A percentile compares a stretch with the other conserved stretches of the same genome.
phyloP scores from a whole-genome alignment of 495 filamentous ascomycete species.

The Neurospora sp. region DNA sequence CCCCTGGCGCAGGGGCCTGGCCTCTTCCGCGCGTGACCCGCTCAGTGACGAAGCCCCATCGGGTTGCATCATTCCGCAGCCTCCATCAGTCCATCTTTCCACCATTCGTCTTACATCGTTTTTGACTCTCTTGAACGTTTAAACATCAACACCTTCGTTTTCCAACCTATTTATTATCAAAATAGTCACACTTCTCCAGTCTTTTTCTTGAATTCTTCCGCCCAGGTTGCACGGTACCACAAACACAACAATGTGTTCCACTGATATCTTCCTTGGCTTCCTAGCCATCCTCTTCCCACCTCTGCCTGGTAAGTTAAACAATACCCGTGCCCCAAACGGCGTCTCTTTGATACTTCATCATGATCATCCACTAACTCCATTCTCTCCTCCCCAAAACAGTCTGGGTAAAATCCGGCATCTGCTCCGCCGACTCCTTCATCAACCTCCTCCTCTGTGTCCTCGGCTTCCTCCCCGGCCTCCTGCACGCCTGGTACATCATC shows the following conservation, averaged over 20 bases:
- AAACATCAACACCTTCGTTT: background rate
- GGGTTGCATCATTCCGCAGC: background rate
- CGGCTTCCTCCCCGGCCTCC: conserved; percentile 80
- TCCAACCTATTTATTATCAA: background rate
- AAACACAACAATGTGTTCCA: conserved; percentile 43
- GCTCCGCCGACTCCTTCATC: conserved; percentile 86
- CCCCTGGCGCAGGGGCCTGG: background rate
- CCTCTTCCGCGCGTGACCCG: background rate
- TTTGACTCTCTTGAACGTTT: background rate
- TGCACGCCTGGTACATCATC: conserved; percentile 98
- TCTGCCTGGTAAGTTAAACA: conserved; percentile 57
- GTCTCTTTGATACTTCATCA: background rate
- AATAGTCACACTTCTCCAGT: background rate
- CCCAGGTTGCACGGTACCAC: background rate
- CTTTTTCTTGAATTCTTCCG: background rate
- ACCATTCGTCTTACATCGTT: background rate
- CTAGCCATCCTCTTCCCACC: conserved; percentile 91
- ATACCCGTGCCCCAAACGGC: background rate
- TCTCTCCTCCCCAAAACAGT: conserved; percentile 39
- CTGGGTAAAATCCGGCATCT: conserved; percentile 93
- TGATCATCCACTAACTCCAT: background rate
- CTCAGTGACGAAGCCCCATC: background rate
- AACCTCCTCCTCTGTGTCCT: conserved; percentile 87
- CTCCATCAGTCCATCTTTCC: background rate
- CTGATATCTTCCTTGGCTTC: conserved; percentile 79